Evolutionary conservation across 2,329 filamentous ascomycete species (phyloP).

Genomic region (Lithohypha guttulata): DNA sequence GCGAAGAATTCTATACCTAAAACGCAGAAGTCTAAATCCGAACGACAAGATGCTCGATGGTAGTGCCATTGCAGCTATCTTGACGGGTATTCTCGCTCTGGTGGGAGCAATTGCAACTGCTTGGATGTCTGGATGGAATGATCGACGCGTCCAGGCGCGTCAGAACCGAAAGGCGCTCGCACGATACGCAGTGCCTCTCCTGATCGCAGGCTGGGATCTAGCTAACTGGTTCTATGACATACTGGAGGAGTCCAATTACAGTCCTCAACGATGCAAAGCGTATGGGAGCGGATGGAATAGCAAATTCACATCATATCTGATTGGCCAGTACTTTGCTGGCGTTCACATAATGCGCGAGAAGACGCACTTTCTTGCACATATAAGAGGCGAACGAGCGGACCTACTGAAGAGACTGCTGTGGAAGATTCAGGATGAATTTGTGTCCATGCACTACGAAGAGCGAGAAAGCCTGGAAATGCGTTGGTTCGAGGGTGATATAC

Average conservation of each 20-base stretch:
- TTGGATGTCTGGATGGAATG: not conserved
- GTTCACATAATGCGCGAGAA: not conserved
- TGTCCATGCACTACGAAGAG: slow-evolving; percentile 1
- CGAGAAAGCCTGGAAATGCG: slow-evolving; percentile 2
- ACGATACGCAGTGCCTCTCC: slow-evolving; percentile 1
- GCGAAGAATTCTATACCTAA: too few relatives aligned
- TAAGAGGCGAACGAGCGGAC: not conserved
- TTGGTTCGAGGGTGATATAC: not conserved
- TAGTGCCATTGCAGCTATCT: not conserved
- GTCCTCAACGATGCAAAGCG: slow-evolving; percentile 1
- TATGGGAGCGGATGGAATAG: slow-evolving; percentile 1
- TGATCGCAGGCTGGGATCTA: not conserved
- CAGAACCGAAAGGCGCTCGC: not conserved
- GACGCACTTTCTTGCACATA: not conserved
- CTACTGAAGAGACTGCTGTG: not conserved
- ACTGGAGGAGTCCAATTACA: not conserved
- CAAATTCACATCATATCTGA: not conserved
- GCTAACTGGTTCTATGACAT: slow-evolving; percentile 4
- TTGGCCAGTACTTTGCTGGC: slow-evolving; percentile 1
- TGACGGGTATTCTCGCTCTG: not conserved
- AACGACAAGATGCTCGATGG: slow-evolving; percentile 51
- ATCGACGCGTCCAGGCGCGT: not conserved
- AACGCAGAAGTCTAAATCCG: too few relatives aligned
- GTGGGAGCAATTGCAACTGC: not conserved
- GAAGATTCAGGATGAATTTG: slow-evolving; percentile 2